A percentile compares a stretch with the other conserved stretches of the same genome.
These are phyloP conservation scores for Barbarea vulgaris DNA, from an alignment of 345 rosid species.

Conservation along the genomic window DNA sequence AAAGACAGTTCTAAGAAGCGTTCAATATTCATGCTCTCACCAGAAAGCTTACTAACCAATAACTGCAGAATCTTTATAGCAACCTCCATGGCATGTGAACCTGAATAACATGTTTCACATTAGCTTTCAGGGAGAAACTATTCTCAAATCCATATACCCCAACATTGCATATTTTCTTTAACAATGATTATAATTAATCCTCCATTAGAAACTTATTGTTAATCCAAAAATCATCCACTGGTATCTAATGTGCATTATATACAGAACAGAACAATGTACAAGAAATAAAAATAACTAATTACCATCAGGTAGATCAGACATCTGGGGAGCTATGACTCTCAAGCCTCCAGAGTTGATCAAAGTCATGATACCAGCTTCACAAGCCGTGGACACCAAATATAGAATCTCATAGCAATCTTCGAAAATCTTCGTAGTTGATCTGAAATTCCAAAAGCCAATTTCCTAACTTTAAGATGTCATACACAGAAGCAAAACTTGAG, in stretches of 20 bases:
- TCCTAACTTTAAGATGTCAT: slow-evolving; percentile 1
- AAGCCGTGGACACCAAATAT: slow-evolving; percentile 64
- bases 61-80: slow-evolving; percentile 66
- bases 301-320: slow-evolving; percentile 69
- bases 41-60: slow-evolving; percentile 54
- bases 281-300: slow-evolving; percentile 18
- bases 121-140: background rate
- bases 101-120: slow-evolving; percentile 42
- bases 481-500: slow-evolving; percentile 1
- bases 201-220: background rate
- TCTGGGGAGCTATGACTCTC: slow-evolving; percentile 63
- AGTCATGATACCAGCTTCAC: slow-evolving; percentile 51
- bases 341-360: slow-evolving; percentile 70
- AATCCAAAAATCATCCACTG: background rate
- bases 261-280: background rate
- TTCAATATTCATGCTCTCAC: slow-evolving; percentile 42
- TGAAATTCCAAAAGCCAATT: slow-evolving; percentile 41
- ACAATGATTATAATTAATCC: background rate
- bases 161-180: background rate
- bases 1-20: slow-evolving; percentile 55
- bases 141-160: background rate
- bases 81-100: slow-evolving; percentile 74
- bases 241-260: background rate
- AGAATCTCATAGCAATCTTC: slow-evolving; percentile 83
- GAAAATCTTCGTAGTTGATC: slow-evolving; percentile 45